Evolutionary conservation across 2,329 filamentous ascomycete species (phyloP).

Genomic region (Escovopsis sp.): DNA sequence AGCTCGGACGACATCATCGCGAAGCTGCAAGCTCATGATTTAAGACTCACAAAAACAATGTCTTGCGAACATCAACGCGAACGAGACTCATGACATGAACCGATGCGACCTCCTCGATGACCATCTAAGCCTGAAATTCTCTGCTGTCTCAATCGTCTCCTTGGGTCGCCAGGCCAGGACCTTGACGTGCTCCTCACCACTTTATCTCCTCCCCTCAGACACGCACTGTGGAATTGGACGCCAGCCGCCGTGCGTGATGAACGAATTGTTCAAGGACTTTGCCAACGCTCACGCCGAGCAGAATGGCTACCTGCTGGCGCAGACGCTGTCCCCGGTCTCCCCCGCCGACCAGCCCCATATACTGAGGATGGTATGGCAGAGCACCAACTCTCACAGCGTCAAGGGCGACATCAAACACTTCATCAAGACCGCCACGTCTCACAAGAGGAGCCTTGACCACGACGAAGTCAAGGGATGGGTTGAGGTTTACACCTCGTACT

Average conservation of each 20-base stretch:
- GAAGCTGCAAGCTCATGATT: no score
- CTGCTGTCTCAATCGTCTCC: no score
- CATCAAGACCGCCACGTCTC: slow-evolving; percentile 44
- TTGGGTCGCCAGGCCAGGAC: no score
- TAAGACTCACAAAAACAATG: neutral
- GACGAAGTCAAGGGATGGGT: slow-evolving; percentile 69
- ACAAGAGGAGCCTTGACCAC: slow-evolving; percentile 36
- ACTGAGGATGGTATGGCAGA: slow-evolving; percentile 54
- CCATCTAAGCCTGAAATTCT: no score
- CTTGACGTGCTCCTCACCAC: no score
- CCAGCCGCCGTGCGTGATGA: slow-evolving; percentile 36
- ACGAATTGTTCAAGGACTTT: slow-evolving; percentile 59
- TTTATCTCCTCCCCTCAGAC: neutral
- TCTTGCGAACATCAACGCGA: neutral
- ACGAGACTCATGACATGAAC: neutral
- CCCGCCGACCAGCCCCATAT: slow-evolving; percentile 46
- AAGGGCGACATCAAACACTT: slow-evolving; percentile 59
- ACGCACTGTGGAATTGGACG: neutral
- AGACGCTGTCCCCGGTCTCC: slow-evolving; percentile 57
- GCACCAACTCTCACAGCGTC: slow-evolving; percentile 50
- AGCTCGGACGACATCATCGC: no score
- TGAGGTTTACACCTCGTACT: slow-evolving; percentile 70
- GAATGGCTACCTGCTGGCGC: slow-evolving; percentile 59
- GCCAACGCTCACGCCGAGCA: slow-evolving; percentile 46
- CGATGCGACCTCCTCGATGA: no score